Base-by-base conservation (phyloP, 371 early-diverging fungal genomes). In the Lichtheimia corymbifera region DNA sequence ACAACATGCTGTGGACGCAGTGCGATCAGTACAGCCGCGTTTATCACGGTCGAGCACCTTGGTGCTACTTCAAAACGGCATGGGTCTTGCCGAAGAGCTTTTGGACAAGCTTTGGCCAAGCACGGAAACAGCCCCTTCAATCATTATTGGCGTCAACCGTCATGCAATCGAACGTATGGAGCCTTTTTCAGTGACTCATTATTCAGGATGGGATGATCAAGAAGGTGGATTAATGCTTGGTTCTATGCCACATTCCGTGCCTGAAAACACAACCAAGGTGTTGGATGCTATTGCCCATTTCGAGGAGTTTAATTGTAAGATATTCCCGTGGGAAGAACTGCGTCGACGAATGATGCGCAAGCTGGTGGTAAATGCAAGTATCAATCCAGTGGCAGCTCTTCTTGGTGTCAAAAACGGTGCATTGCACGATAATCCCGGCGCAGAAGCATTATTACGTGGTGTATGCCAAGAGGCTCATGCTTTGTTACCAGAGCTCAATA, bases 1-100 rank as follows among this genome's bases (percentile, higher is more conserved):
- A 6, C 78, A 80, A 49, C 74, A 84, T 50, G 75, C 83, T 3
- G 47, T 68, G 2, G 64, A 64, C 9, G 88, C 88, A 0, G 57
- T 81, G n/a, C 44, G 62, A 20, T 65, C 69, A 3, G 56, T 87
- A 11, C 62, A 57, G 13, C 52, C 63, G 2, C 70, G 80, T 2
- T 52, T 87, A 9, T 61, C 62, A 17, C 15, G 67, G 4, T 45
- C 66, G 14, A 82, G 80, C 9, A 73, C 77, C 0, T 71, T 87
- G 4, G 55, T 85, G 7, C 62, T 88, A 53, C 50, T 88, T 49
- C 86, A 86, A 58, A 88, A 88, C 50, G 89, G 89, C 6, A 83
- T 87, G 86, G 88, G 88, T 24, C 62, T 73, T 2, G 67, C 69
- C 11, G 86, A 88, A 22, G 79, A 83, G 35, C 50, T 87, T 12